Conservation (phyloP, 495 filamentous ascomycete species). For the Aspergillus kassunensis region DNA sequence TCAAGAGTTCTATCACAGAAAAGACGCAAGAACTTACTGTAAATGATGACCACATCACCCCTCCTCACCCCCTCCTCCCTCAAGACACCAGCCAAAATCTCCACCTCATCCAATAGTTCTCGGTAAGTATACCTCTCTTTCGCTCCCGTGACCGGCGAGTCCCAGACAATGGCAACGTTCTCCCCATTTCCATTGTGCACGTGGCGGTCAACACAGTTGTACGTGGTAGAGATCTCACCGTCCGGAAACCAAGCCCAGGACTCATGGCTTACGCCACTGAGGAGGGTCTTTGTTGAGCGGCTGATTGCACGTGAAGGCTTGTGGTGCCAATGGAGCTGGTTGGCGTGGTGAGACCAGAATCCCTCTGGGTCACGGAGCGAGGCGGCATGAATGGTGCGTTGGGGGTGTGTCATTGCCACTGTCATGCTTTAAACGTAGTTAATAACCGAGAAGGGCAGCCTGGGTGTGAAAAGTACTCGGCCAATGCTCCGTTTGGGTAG, state of each 20-base stretch:
- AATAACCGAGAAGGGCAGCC: too few species aligned
- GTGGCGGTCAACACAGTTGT: conserved; percentile 88
- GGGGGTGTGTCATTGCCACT: conserved; percentile 11
- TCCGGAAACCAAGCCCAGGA: conserved; percentile 88
- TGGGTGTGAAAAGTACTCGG: too few species aligned
- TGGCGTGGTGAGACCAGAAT: conserved; percentile 77
- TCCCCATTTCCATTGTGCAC: conserved; percentile 71
- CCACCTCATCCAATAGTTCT: conserved; percentile 76
- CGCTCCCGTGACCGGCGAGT: conserved; percentile 75
- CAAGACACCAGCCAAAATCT: conserved; percentile 76
- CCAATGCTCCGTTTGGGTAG: too few species aligned
- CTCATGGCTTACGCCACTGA: conserved; percentile 45
- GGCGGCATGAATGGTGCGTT: conserved; percentile 34
- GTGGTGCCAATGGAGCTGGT: conserved; percentile 75
- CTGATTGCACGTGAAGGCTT: conserved; percentile 44
- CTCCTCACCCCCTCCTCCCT: conserved; percentile 77
- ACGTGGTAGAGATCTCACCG: conserved; percentile 84
- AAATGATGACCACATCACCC: conserved; percentile 89
- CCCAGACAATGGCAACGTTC: conserved; percentile 75
- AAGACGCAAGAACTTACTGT: conserved; percentile 55
- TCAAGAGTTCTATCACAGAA: not conserved
- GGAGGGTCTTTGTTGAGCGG: conserved; percentile 44
- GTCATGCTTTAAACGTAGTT: not conserved
- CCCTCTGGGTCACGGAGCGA: conserved; percentile 53
- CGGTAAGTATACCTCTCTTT: conserved; percentile 70